A percentile compares a stretch with the other conserved stretches of the same genome.
Evolutionary conservation across 2,329 filamentous ascomycete species (phyloP).

Genomic region (Colletotrichum musicola): DNA sequence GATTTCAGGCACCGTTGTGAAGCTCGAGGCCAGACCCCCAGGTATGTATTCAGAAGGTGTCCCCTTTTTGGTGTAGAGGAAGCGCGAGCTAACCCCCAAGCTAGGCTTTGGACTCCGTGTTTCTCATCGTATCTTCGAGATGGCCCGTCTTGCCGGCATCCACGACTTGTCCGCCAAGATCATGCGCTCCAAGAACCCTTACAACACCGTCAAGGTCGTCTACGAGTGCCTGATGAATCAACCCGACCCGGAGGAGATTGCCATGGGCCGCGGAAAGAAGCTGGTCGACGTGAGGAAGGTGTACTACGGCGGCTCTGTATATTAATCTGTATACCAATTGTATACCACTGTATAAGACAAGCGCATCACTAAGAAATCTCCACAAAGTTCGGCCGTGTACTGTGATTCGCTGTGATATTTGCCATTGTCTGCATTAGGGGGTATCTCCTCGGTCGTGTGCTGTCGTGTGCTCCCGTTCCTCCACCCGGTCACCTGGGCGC

Average conservation of each 20-base stretch:
- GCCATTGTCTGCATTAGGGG: constrained; percentile 6
- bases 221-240: constrained; percentile 87
- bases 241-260: constrained; percentile 89
- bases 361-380: constrained; percentile 31
- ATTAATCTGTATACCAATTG: constrained; percentile 53
- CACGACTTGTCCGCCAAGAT: constrained; percentile 87
- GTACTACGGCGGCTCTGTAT: constrained; percentile 88
- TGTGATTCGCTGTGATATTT: neutral
- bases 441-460: constrained; percentile 23
- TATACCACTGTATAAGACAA: constrained; percentile 34
- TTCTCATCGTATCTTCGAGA: constrained; percentile 92
- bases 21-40: constrained; percentile 85
- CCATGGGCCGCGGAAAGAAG: constrained; percentile 91
- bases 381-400: neutral
- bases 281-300: constrained; percentile 96
- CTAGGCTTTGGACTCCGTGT: constrained; percentile 93
- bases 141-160: constrained; percentile 89
- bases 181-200: constrained; percentile 89
- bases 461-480: neutral
- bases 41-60: constrained; percentile 68
- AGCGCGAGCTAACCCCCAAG: neutral
- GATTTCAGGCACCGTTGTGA: constrained; percentile 87
- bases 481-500: neutral
- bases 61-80: neutral
- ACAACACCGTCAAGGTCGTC: constrained; percentile 97